Base-by-base conservation (phyloP, 192 early-diverging fungal species). In the Globomyces pollinis-pini region DNA sequence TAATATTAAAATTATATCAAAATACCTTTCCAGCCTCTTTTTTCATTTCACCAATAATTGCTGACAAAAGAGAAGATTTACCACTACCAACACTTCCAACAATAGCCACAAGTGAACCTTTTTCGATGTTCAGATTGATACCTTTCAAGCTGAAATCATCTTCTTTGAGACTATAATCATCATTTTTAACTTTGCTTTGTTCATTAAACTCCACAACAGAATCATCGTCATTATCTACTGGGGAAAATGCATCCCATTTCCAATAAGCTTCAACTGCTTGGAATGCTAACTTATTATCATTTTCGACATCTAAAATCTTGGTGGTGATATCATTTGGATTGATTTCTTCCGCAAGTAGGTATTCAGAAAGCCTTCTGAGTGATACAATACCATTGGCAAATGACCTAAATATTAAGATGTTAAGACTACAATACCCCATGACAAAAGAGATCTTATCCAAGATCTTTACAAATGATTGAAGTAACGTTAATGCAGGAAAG, bases 41-140 rank as follows among this genome's bases (percentile, higher is more conserved):
- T 31, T 74, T 71, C 86, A 91, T 91, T 63, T 92, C 88, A 15
- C 91, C 91, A 3, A 97, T 62, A 8, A 95, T 59, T 0, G 86
- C 88, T 35, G 77, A 69, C 3, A 91, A 63, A 26, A 96, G 69
- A 8, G 84, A 86, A n/a, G 86, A 86, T 69, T 91, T 91, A 36
- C 88, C 87, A 29, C 70, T 68, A 3, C 87, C 87, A 33, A 90
- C 83, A 45, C 74, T 70, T 18, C 86, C 86, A 24, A 88, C 81
- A 39, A 94, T 65, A 20, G 91, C 79, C 24, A 86, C 86, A 6
- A 92, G 74, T 38, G 86, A 83, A 31, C 82, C 82, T 9, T 61
- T 35, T 4, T 88, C 85, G 69, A 96, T 88, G 2, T 63, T 67
- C 38, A 89, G 54, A 54, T 79, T 76, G 4, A 93, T 54, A 52